Percentiles rank a stretch among this genome's conserved stretches.
These are phyloP conservation scores for Eragrostis curvula DNA, from an alignment of 176 grass and related monocot genomes.

Conservation along the genomic window DNA sequence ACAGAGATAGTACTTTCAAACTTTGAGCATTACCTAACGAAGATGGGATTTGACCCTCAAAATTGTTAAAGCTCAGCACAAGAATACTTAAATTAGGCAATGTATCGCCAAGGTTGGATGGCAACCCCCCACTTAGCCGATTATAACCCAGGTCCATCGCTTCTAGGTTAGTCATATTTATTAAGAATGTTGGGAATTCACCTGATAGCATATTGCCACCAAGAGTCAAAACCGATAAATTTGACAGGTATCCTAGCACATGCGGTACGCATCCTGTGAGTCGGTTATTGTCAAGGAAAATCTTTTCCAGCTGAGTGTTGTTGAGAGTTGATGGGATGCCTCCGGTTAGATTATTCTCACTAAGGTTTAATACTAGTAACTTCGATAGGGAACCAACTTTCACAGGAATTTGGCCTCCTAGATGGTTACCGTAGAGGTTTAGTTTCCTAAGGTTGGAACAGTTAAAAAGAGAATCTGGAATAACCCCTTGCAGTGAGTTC, in stretches of 20 bases:
- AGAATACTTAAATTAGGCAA: slow-evolving; percentile 13
- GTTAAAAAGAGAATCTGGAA: slow-evolving; percentile 9
- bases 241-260: neutral
- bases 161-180: neutral
- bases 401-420: slow-evolving; percentile 2
- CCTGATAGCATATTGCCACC: neutral
- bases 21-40: slow-evolving; percentile 25
- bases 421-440: neutral
- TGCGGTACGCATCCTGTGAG: neutral
- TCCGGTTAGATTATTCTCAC: slow-evolving; percentile 18
- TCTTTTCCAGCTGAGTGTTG: neutral
- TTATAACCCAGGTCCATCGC: neutral
- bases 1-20: neutral
- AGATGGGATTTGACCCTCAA: slow-evolving; percentile 36
- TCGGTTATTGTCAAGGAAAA: slow-evolving; percentile 7
- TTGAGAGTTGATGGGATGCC: slow-evolving; percentile 28
- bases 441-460: neutral
- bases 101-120: slow-evolving; percentile 4
- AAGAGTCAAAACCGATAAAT: rapidly evolving
- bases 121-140: neutral
- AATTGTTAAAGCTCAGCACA: neutral
- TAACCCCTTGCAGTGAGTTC: neutral
- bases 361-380: neutral
- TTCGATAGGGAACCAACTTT: neutral
- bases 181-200: rapidly evolving